Evolutionary conservation across 345 rosid genomes (phyloP).

Genomic region (Melaleuca quinquenervia): DNA sequence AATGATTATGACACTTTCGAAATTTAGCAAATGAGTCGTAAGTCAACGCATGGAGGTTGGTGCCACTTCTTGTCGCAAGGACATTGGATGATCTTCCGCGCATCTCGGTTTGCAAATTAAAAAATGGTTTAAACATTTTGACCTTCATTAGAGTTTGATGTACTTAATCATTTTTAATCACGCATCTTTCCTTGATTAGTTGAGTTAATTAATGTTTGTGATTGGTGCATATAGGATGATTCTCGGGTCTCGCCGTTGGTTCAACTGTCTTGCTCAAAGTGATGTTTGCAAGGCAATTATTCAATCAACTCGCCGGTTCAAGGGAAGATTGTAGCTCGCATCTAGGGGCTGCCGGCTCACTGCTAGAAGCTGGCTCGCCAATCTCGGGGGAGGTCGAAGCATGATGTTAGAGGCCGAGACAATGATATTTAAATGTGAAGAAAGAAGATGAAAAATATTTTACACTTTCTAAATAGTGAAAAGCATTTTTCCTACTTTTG

Average conservation of each 20-base stretch:
- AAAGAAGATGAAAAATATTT: too few species aligned
- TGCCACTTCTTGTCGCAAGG: neutral
- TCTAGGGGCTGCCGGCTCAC: too few species aligned
- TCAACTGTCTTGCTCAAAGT: constrained; percentile 36
- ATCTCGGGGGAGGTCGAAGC: too few species aligned
- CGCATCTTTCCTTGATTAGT: neutral
- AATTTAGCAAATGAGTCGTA: neutral
- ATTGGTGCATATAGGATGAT: constrained; percentile 13
- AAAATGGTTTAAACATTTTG: neutral
- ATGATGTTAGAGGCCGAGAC: too few species aligned
- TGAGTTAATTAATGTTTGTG: neutral
- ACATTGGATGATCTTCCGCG: neutral
- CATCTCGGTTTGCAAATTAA: neutral
- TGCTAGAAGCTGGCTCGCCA: too few species aligned
- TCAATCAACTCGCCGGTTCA: too few species aligned
- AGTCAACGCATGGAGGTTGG: neutral
- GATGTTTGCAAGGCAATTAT: constrained; percentile 30
- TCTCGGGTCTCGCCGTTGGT: constrained; percentile 41
- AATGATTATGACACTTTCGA: neutral
- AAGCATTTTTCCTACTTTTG: too few species aligned
- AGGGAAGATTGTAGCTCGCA: too few species aligned
- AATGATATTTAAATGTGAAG: too few species aligned
- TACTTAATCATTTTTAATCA: neutral
- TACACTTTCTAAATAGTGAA: too few species aligned
- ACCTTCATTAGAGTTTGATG: neutral